These are phyloP conservation scores for Microsporum audouinii DNA, from an alignment of 2,329 filamentous ascomycete species.

Conservation along the genomic window DNA sequence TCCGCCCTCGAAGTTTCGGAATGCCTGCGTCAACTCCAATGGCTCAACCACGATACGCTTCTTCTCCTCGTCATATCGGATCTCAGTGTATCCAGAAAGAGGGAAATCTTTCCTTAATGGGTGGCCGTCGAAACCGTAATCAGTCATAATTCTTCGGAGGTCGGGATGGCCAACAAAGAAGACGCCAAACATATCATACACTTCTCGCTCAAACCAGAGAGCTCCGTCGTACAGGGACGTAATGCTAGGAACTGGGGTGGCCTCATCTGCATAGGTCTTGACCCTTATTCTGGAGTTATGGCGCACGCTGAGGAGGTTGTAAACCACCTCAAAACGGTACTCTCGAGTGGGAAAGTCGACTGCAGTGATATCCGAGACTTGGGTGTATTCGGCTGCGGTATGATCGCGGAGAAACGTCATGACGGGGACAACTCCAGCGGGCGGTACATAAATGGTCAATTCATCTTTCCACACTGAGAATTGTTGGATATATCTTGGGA, in stretches of 20 bases:
- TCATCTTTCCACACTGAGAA: constrained; percentile 99
- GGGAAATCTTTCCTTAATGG: constrained; percentile 97
- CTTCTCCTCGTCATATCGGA: constrained; percentile 98
- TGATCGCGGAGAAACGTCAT: constrained; percentile 96
- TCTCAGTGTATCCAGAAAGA: constrained; percentile 93
- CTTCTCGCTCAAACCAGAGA: constrained; percentile 97
- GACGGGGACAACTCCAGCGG: constrained; percentile 76
- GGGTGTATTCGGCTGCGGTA: constrained; percentile 92
- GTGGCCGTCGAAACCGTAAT: constrained; percentile 98
- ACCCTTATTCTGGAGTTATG: constrained; percentile 95
- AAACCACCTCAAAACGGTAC: constrained; percentile 94
- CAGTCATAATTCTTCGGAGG: constrained; percentile 94
- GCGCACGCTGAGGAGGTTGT: constrained; percentile 89
- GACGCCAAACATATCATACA: constrained; percentile 94
- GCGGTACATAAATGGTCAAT: constrained; percentile 84
- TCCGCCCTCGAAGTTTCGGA: constrained; percentile 94
- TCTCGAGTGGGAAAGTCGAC: constrained; percentile 93
- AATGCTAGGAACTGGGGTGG: constrained; percentile 80
- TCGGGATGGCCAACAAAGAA: constrained; percentile 95
- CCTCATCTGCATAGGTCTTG: constrained; percentile 98
- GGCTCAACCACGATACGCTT: constrained; percentile 98
- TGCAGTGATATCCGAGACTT: constrained; percentile 81
- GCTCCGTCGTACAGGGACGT: constrained; percentile 82
- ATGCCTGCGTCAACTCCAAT: constrained; percentile 92
- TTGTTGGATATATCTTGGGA: constrained; percentile 97